Evolutionary conservation across 2,329 filamentous ascomycete species (phyloP).

Genomic region (Ophiostoma australiae): DNA sequence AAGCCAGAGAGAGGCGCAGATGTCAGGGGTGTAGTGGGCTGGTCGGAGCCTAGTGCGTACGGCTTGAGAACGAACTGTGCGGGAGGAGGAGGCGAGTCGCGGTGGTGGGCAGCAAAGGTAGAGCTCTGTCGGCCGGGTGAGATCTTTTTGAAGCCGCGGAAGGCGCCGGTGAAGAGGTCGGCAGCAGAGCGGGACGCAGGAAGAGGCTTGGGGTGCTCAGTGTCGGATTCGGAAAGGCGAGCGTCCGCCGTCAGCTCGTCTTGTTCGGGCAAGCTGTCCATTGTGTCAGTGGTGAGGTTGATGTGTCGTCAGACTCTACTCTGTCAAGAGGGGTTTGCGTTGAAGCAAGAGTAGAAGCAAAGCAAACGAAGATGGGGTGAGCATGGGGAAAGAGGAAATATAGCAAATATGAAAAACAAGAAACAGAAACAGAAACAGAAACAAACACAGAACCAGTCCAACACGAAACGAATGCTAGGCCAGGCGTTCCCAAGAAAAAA

Average conservation of each 20-base stretch:
- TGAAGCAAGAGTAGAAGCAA: background rate
- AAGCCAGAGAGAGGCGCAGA: constrained; percentile 31
- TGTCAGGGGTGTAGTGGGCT: constrained; percentile 27
- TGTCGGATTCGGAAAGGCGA: constrained; percentile 43
- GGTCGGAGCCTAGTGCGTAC: constrained; percentile 26
- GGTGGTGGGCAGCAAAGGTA: constrained; percentile 39
- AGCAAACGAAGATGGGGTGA: background rate
- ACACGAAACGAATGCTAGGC: constrained; percentile 1
- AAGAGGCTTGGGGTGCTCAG: constrained; percentile 40
- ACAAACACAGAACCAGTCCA: background rate
- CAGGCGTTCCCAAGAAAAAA: background rate
- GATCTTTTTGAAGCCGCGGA: constrained; percentile 48
- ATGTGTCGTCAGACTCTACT: background rate
- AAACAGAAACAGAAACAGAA: background rate
- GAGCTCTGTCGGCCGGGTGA: constrained; percentile 41
- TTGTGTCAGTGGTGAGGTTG: constrained; percentile 31
- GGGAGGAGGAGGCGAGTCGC: constrained; percentile 20
- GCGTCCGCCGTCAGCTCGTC: constrained; percentile 32
- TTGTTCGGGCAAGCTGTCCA: constrained; percentile 33
- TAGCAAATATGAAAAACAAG: background rate
- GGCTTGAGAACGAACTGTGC: constrained; percentile 36
- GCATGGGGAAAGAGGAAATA: background rate
- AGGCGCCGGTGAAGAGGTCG: constrained; percentile 49
- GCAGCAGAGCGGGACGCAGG: constrained; percentile 38
- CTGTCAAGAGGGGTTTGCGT: constrained; percentile 26